Evolutionary conservation across 306 rosid genomes (phyloP), one percentile per base, ranked within the genome.

Genomic region (Cucurbita argyrosperma): DNA sequence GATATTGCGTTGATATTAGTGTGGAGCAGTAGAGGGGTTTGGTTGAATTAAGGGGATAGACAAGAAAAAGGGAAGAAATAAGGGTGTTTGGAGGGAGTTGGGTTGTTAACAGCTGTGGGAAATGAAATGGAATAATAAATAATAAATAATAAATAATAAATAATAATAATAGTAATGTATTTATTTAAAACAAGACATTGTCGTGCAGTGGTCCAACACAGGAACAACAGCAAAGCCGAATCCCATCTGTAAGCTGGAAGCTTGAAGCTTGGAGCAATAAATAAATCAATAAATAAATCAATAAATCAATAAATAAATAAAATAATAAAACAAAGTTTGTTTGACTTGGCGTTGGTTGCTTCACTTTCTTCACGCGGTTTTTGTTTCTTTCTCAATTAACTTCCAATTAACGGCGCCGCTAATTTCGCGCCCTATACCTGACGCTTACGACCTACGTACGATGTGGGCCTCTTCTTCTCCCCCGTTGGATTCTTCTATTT

Each of bases 351-450:
- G 19, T 4, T 60, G 19, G 55, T 5, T 52, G 19, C 21, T 52
- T 52, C 56, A 52, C 15, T 60, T 35, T 26, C 43, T 60, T 60
- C 66, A 60, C 42, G 73, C 73, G 73, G 56, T 68, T 47, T 46
- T 49, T 47, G 73, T 68, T 68, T 46, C 3, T 18, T 42, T 66
- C 5, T 18, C 65, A 23, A 59, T 65, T 68, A 3, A 19, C 35
- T 67, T 1, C 13, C 72, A 64, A 42, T 43, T 43, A 65, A 65
- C 73, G 56, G 73, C 73, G 73, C 73, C 73, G 56, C 56, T 68
- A 46, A 68, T 68, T 47, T 12, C 43, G 73, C 21, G 21, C 8
- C 56, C 9, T 1, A 52, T 6, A 52, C 10, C 56, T 52, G 19
- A 52, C 56, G 38, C 62, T 47, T 7, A 46, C 51, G 4, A 30